Percentiles rank a stretch among this genome's conserved stretches.
These are phyloP conservation scores for Linaria vulgaris DNA, from an alignment of 257 asterid genomes.

Conservation along the genomic window DNA sequence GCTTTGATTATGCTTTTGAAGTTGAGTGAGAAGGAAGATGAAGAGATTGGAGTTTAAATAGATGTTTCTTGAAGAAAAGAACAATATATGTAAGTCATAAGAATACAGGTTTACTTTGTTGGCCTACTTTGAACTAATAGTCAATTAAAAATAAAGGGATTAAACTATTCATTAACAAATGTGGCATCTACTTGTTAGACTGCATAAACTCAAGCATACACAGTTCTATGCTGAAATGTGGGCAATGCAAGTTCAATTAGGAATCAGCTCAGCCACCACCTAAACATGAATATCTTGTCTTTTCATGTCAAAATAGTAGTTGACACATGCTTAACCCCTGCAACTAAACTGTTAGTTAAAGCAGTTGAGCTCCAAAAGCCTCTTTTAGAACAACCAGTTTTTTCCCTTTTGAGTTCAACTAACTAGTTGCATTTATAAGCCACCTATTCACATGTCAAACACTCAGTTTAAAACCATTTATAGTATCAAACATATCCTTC, in stretches of 20 bases:
- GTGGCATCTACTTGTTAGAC: background rate
- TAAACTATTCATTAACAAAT: background rate
- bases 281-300: conserved; percentile 16
- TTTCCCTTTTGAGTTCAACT: conserved; percentile 26
- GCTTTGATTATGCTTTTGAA: background rate
- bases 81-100: background rate
- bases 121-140: conserved; percentile 32
- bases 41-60: conserved; percentile 23
- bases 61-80: conserved; percentile 5
- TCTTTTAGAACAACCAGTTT: conserved; percentile 42
- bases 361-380: conserved; percentile 63
- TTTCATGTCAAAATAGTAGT: conserved; percentile 19
- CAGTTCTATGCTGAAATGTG: no score
- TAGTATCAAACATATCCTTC: background rate
- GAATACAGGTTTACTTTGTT: conserved; percentile 33
- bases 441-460: conserved; percentile 7
- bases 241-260: no score
- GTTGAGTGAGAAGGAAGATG: conserved; percentile 2
- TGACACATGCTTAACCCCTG: conserved; percentile 8
- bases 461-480: background rate
- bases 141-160: background rate
- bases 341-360: conserved; percentile 33
- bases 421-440: conserved; percentile 24
- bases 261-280: conserved; percentile 13
- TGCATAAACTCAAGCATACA: no score